Percentiles rank a stretch among this genome's conserved stretches.
phyloP scores from a whole-genome alignment of 2,329 filamentous ascomycete species.

The Thyridium curvatum region DNA sequence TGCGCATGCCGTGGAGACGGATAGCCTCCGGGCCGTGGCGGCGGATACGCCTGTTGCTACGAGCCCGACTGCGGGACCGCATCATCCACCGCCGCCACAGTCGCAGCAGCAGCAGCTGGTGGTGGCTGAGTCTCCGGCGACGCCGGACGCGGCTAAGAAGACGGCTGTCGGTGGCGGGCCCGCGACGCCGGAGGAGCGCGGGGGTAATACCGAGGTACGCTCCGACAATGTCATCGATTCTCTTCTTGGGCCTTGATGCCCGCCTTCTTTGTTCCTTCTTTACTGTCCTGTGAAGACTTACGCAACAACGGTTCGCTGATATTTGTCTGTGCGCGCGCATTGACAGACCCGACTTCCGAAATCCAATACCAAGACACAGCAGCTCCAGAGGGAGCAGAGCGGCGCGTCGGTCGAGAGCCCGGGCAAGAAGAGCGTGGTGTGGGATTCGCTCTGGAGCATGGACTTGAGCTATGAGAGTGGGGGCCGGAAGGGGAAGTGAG shows the following conservation, averaged over 20 bases:
- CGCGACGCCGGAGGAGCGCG: slow-evolving; percentile 9
- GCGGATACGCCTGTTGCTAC: slow-evolving; percentile 26
- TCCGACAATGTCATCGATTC: slow-evolving; percentile 32
- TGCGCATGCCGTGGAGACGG: slow-evolving; percentile 51
- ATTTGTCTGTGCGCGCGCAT: no score
- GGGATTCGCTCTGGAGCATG: slow-evolving; percentile 56
- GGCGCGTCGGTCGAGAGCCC: slow-evolving; percentile 26
- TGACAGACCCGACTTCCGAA: no score
- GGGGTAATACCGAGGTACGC: slow-evolving; percentile 43
- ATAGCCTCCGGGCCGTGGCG: slow-evolving; percentile 45
- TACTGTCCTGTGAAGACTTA: neutral
- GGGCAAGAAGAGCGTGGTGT: slow-evolving; percentile 49
- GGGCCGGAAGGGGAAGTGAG: slow-evolving; percentile 8
- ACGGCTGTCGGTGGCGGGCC: slow-evolving; percentile 2
- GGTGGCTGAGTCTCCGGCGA: neutral
- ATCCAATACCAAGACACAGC: slow-evolving; percentile 4
- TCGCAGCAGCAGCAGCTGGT: no score
- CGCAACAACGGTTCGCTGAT: no score
- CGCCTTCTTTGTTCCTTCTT: slow-evolving; percentile 15
- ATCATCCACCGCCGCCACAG: slow-evolving; percentile 17
- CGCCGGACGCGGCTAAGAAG: neutral
- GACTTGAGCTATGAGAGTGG: slow-evolving; percentile 49
- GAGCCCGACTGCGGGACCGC: slow-evolving; percentile 23
- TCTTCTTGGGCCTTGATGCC: slow-evolving; percentile 40
- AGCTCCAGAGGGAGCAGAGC: slow-evolving; percentile 32